These are phyloP conservation scores for Pseudocercospora fuligena DNA, from an alignment of 2,329 filamentous ascomycete genomes.

Conservation along the genomic window DNA sequence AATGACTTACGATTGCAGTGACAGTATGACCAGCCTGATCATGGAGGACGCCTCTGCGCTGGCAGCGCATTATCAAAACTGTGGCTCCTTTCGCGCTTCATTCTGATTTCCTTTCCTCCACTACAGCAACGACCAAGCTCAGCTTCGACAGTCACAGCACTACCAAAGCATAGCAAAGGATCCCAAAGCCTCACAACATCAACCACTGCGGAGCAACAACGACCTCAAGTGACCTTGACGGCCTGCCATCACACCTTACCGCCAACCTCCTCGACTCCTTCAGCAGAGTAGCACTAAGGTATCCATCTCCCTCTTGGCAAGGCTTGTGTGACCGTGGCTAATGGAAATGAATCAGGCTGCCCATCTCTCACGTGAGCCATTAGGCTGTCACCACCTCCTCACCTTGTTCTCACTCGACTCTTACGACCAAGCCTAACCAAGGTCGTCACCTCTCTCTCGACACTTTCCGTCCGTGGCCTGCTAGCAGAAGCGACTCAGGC, in stretches of 20 bases:
- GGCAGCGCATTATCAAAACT: not conserved
- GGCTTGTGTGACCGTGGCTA: not conserved
- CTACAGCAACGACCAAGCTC: not conserved
- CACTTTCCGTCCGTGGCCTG: not conserved
- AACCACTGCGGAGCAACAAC: not conserved
- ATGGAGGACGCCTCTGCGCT: not conserved
- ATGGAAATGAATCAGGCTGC: not conserved
- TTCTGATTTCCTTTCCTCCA: conserved; percentile 1
- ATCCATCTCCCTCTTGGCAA: not conserved
- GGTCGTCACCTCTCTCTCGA: not conserved
- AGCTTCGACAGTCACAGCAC: not conserved
- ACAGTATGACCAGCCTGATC: not conserved
- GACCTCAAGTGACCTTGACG: not conserved
- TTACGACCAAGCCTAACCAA: not conserved
- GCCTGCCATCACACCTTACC: not conserved
- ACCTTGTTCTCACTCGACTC: not conserved
- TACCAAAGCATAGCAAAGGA: not conserved
- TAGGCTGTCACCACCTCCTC: not conserved
- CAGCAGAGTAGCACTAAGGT: not conserved
- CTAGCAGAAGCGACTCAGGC: not conserved
- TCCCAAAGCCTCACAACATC: not conserved
- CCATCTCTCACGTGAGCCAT: not conserved
- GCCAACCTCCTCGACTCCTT: not conserved
- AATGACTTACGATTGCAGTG: not conserved
- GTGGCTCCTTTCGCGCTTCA: not conserved